Evolutionary conservation across 2,329 filamentous ascomycete species (phyloP), one percentile per base, ranked within the genome.

Genomic region (Zopfia rhizophila): DNA sequence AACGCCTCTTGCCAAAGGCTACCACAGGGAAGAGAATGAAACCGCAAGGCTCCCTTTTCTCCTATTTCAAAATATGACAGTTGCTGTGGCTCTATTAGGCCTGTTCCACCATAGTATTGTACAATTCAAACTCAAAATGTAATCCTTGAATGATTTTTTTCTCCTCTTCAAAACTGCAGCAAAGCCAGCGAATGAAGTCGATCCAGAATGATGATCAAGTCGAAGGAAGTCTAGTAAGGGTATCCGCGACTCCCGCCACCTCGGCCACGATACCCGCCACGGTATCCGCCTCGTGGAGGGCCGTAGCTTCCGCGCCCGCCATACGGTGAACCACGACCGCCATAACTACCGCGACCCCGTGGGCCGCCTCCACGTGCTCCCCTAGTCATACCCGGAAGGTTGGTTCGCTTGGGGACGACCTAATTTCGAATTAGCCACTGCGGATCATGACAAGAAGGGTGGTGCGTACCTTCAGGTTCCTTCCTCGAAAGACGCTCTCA

Each of bases 341-440:
- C 69, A 36, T 74, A 73, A 46, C 78, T 76, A 31, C 83, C 75
- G 43, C 78, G 77, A 48, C 76, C 72, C 46, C 74, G 74, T 19
- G 58, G 49, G 13, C 58, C 59, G 23, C 78, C 55, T 19, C 82
- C 80, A 24, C 86, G 85, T 38, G 90, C 81, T 45, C 91, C 91
- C 55, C 93, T 86, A 60, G 84, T 88, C 91, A 99, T 93, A 50
- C 94, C 94, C 1, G 94, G 94, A 40, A 99, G 80, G 70, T 99
- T 99, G 61, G 94, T 99, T 52, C 94, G 89, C 80, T 99, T 99
- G 23, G 94, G 93, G 16, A 87, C 85, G 45, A 90, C 87, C 87
- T 90, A 50, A 25, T 30, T 2, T 6, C 0, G 6, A 29, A 29
- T 66, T 39, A 68, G 61, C 47, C 27, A 28, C 16, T 18, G 25